Base-by-base conservation (phyloP, 192 early-diverging fungal species). In the Umbelopsis vinacea region DNA sequence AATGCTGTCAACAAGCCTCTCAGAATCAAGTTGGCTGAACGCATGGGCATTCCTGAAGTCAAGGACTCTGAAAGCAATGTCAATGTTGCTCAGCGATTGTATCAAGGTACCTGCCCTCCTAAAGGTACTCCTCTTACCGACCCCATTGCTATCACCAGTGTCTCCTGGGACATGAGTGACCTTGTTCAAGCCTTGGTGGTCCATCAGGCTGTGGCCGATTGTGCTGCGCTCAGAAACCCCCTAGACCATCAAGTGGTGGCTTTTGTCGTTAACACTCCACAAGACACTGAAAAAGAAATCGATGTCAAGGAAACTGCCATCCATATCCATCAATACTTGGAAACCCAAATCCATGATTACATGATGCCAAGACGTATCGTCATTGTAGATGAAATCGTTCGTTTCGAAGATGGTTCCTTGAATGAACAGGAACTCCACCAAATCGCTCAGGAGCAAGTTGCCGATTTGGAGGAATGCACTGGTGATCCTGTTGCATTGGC, bases 11-110 rank as follows among this genome's bases (percentile, higher is more conserved):
- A 77, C 71, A 83, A 83, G 46, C 76, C 76, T 8, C 24, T 83
- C 11, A 78, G 81, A 14, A 82, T 83, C 70, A 81, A 82, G 52
- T 66, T 84, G 8, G 77, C 77, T 21, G 71, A 83, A 26, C 73
- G 82, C 29, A 54, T 83, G 66, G 69, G 67, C 8, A 60, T 83
- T 53, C 52, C 69, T 19, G 75, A 81, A 57, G 55, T 81, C 33
- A 40, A 55, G 48, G 79, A 81, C 60, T 68, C 71, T 45, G 71
- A 73, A 66, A 52, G 60, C 57, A 73, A 73, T 47, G 38, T 73
- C 67, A 52, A 78, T 55, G 46, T 52, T 7, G 26, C 37, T 21
- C 45, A 81, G 23, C 75, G 82, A 4, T 54, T 73, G 47, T 83
- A 76, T 72, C 79, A 82, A 33, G 82, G 75, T 6, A 11, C 12